phyloP scores from a whole-genome alignment of 345 rosid species.

The Sisymbrium altissimum region DNA sequence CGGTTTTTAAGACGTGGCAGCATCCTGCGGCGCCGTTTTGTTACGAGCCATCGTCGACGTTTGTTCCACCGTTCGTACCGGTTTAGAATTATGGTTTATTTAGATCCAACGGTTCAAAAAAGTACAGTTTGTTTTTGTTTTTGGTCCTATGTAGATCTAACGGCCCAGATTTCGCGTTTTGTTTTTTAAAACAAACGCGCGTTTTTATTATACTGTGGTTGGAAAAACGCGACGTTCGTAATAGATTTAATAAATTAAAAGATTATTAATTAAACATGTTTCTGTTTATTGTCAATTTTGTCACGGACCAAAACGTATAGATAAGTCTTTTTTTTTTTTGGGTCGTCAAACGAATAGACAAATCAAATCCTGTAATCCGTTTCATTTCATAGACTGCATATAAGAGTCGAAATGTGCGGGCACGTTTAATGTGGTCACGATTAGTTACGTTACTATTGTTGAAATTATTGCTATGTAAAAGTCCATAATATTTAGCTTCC shows the following conservation, averaged over 20 bases:
- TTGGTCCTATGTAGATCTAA: constrained; percentile 9
- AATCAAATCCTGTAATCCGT: not conserved
- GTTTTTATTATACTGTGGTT: constrained; percentile 20
- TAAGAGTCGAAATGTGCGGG: too few species aligned
- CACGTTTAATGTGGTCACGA: not conserved
- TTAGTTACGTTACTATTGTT: not conserved
- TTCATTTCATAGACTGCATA: not conserved
- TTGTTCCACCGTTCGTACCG: constrained; percentile 58
- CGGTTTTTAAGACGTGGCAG: constrained; percentile 79
- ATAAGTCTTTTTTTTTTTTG: not conserved
- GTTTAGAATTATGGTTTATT: constrained; percentile 33
- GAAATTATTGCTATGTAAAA: not conserved
- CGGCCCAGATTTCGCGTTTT: constrained; percentile 21
- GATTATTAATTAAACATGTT: not conserved
- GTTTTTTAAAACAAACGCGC: not conserved
- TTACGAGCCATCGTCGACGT: constrained; percentile 42
- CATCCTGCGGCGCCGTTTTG: constrained; percentile 89
- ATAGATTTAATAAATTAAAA: not conserved
- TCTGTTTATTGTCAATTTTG: not conserved
- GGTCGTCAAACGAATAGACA: not conserved
- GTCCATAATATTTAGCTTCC: too few species aligned
- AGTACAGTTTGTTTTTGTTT: constrained; percentile 11
- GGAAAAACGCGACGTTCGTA: constrained; percentile 27
- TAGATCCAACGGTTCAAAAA: constrained; percentile 28
- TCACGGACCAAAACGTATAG: not conserved